Evolutionary conservation across 2,329 filamentous ascomycete species (phyloP).

Genomic region (Pseudomassariella vexata): DNA sequence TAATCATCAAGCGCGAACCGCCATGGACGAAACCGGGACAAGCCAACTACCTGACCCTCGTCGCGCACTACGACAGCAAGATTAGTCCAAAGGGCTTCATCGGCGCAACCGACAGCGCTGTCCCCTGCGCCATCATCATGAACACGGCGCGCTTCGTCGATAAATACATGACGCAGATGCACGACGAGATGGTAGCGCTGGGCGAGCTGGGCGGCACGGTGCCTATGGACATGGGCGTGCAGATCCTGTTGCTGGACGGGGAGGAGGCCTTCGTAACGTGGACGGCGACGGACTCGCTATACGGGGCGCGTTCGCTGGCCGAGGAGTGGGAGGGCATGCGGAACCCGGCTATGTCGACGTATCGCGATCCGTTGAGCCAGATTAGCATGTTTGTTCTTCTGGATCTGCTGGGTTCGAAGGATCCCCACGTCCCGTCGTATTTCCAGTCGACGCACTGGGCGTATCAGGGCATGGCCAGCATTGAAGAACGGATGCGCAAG

Average conservation of each 20-base stretch:
- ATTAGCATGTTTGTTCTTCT: conserved; percentile 73
- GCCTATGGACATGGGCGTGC: conserved; percentile 67
- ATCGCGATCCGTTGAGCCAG: conserved; percentile 61
- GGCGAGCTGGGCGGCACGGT: conserved; percentile 42
- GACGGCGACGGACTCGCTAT: conserved; percentile 69
- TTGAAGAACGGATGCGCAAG: conserved; percentile 60
- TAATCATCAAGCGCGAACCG: conserved; percentile 72
- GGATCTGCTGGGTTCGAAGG: conserved; percentile 61
- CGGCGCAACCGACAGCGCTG: conserved; percentile 79
- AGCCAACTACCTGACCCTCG: conserved; percentile 67
- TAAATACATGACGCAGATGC: conserved; percentile 65
- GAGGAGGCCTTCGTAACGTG: conserved; percentile 74
- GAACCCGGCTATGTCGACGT: conserved; percentile 64
- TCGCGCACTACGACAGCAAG: conserved; percentile 82
- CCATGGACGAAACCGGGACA: conserved; percentile 67
- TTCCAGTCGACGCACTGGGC: conserved; percentile 80
- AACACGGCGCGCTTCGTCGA: conserved; percentile 70
- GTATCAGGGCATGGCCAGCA: conserved; percentile 58
- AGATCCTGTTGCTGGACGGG: conserved; percentile 75
- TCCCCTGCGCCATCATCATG: conserved; percentile 79
- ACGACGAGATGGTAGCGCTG: conserved; percentile 59
- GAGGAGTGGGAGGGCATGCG: conserved; percentile 62
- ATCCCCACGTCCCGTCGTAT: conserved; percentile 62
- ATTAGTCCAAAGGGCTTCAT: conserved; percentile 68
- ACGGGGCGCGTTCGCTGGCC: conserved; percentile 72